Evolutionary conservation across 176 grass and related monocot genomes (phyloP), one percentile per base, ranked within the genome.

Genomic region (Triticum dicoccoides): DNA sequence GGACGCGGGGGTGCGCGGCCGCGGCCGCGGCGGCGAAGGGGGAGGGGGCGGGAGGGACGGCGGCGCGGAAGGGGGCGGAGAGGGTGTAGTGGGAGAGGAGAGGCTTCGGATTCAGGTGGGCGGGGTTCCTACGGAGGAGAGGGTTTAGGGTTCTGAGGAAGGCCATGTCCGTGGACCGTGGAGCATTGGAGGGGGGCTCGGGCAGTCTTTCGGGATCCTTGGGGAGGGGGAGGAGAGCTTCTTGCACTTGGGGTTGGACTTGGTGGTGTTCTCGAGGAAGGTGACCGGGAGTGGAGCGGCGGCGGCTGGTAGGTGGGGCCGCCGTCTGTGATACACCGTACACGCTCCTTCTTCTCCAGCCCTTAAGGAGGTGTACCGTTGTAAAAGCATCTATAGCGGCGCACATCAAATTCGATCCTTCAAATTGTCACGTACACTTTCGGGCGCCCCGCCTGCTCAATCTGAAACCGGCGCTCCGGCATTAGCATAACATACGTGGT

Each of bases 141-240:
- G 89, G 84, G 84, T 70, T 94, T 44, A 97, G 89, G 84, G 91
- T 94, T 90, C 78, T 95, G 78, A 85, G 86, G 89, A 95, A 62
- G 35, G 88, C 84, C 95, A 94, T 93, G 49, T 56, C 87, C 64
- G 83, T 71, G 54, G 54, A 71, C 11, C 6, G 65, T 64, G 78
- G 86, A 58, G 66, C 72, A 78, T 82, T 54, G 70, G 82, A 47
- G 80, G 18, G 11, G 37, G 27, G 9, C 54, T 0, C 0, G 13
- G 64, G 59, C 87, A 34, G 81, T n/a, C 24, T 74, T 37, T 76
- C 69, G 75, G 85, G 78, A 51, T 75, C 41, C 13, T 25, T 14
- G 72, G 20, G 11, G 64, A 25, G 32, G 52, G 67, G 59, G n/a
- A 15, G 73, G 12, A 23, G 58, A 66, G 13, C 49, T 86, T 82